Evolutionary conservation across 257 asterid genomes (phyloP), one percentile per base, ranked within the genome.

Genomic region (Cinchona pubescens): DNA sequence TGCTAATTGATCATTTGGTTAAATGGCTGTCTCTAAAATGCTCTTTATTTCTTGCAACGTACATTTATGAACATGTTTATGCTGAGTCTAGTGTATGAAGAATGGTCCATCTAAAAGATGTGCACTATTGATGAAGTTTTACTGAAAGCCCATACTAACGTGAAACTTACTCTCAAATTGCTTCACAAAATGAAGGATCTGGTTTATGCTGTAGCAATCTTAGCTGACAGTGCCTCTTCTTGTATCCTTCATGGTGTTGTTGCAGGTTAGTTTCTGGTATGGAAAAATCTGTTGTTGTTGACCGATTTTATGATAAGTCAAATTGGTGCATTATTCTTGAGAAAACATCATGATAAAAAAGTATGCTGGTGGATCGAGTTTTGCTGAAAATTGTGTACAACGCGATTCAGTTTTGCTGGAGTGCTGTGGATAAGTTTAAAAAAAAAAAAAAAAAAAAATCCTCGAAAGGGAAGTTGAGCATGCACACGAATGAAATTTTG

Each of bases 291-390:
- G 87, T 90, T 13, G 67, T 94, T 56, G 92, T 87, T 29, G 96
- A 94, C 81, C 87, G 77, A 86, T 94, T 90, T 79, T 94, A 81
- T 9, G 98, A 94, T 82, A 94, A 94, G 83, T 94, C 98, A 51
- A 94, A 92, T 79, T 94, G 99, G 97, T 92, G 97, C 82, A 74
- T 94, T 79, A 86, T 94, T 78, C 97, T 94, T 34, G 88, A 92
- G 96, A 94, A 94, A 85, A 88, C 87, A 72, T 86, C 87, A 25
- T 82, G 74, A 81, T 38, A n/a, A 25, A 72, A 35, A 51, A n/a
- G 25, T 56, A 18, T 35, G 64, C 60, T 40, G n/a, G 73, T 3
- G 19, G 67, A 49, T 79, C 45, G 10, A 37, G 0, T 18, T 2
- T 12, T 21, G 45, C 46, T 37, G 27, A 12, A 8, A 64, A 67